Evolutionary conservation across 371 early-diverging fungal genomes (phyloP).

Genomic region (Apophysomyces variabilis): DNA sequence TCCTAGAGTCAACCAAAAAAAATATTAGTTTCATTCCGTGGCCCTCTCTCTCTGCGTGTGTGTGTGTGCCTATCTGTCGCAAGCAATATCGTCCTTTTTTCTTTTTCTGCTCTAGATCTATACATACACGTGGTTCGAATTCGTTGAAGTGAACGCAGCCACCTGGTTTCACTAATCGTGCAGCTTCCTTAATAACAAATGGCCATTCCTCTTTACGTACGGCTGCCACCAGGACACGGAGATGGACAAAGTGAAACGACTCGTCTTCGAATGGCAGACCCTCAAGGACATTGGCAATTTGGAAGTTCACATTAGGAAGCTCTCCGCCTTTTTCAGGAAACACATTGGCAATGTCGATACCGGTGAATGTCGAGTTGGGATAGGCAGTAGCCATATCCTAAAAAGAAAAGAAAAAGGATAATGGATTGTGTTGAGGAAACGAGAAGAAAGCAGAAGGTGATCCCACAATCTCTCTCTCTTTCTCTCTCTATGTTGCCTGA

Average conservation of each 20-base stretch:
- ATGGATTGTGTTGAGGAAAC: too few species aligned
- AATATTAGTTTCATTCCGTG: too few species aligned
- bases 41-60: too few species aligned
- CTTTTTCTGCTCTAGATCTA: neutral
- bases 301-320: constrained; percentile 7
- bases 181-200: neutral
- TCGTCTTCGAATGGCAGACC: constrained; percentile 10
- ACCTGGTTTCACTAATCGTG: neutral
- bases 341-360: constrained; percentile 33
- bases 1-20: neutral
- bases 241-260: constrained; percentile 10
- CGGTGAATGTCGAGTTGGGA: constrained; percentile 40
- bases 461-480: too few species aligned
- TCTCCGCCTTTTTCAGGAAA: constrained; percentile 6
- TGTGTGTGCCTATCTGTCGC: too few species aligned
- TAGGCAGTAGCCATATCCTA: constrained; percentile 56
- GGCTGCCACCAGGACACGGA: neutral
- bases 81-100: too few species aligned
- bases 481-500: too few species aligned
- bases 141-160: constrained; percentile 3
- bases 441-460: too few species aligned
- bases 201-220: constrained; percentile 6
- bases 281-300: constrained; percentile 5
- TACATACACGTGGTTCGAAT: neutral
- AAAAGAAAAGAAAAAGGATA: neutral